Percentiles rank a stretch among this genome's conserved stretches.
Evolutionary conservation across 2,329 filamentous ascomycete genomes (phyloP).

Genomic region (Sporothrix luriei): DNA sequence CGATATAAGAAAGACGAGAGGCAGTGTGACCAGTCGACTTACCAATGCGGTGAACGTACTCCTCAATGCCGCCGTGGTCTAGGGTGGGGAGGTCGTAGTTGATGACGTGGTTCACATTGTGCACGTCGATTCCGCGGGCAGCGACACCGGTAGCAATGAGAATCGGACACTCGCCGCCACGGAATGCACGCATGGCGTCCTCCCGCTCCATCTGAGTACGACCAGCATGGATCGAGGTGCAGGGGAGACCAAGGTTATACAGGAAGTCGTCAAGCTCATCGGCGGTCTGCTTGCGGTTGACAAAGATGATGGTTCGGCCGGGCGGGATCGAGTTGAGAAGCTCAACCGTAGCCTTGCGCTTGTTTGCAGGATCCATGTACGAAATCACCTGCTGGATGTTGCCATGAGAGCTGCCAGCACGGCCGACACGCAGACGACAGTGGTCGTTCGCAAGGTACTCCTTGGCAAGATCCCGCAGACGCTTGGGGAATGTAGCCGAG

Average conservation of each 20-base stretch:
- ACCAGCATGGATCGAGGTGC: slow-evolving; percentile 84
- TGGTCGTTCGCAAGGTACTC: slow-evolving; percentile 73
- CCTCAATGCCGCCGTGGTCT: slow-evolving; percentile 81
- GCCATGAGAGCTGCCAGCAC: slow-evolving; percentile 76
- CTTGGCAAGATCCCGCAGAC: slow-evolving; percentile 73
- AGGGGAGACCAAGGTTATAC: slow-evolving; percentile 76
- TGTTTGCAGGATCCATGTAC: slow-evolving; percentile 64
- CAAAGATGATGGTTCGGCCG: slow-evolving; percentile 83
- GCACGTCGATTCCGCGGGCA: slow-evolving; percentile 85
- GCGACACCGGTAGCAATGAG: slow-evolving; percentile 84
- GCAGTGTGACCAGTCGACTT: slow-evolving; percentile 42
- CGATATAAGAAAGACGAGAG: not conserved
- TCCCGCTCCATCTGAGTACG: slow-evolving; percentile 90
- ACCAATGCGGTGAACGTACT: slow-evolving; percentile 95
- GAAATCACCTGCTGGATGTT: slow-evolving; percentile 83
- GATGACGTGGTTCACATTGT: slow-evolving; percentile 85
- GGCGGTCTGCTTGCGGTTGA: slow-evolving; percentile 75
- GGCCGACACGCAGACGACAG: slow-evolving; percentile 81
- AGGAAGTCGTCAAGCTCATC: slow-evolving; percentile 87
- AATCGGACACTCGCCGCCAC: slow-evolving; percentile 72
- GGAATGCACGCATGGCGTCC: slow-evolving; percentile 85
- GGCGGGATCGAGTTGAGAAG: slow-evolving; percentile 71
- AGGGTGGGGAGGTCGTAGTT: slow-evolving; percentile 84
- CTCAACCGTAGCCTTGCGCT: slow-evolving; percentile 71
- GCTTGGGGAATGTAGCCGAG: slow-evolving; percentile 89